Base-by-base conservation (phyloP, 2,329 filamentous ascomycete species). In the Aspergillus jensenii region DNA sequence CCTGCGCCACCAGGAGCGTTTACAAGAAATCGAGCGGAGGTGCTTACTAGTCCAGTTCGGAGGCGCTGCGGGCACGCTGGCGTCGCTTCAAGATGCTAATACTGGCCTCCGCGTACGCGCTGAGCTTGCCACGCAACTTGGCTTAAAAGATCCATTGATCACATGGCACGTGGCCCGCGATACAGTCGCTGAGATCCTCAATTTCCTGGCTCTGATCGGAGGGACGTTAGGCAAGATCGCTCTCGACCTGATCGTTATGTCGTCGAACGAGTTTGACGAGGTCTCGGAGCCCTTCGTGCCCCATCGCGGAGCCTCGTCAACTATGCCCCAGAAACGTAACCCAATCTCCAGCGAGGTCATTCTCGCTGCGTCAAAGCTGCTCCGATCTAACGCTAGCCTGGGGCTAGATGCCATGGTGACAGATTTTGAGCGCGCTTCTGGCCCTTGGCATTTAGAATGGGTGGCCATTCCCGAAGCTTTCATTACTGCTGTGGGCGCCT, bases 381-480 rank as follows among this genome's bases (percentile, higher is more conserved):
- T 85, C 0, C 75, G 82, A 4, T 78, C 81, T 0, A 79, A 84
- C 54, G 81, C 82, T 0, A 74, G 79, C 0, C 69, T 85, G 4
- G 79, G 79, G 0, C 74, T 85, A 1, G 82, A 85, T 61, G 81
- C 75, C 2, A 84, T 85, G 82, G 79, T 85, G 0, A 77, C 78
- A 0, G 83, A 85, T 61, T 84, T 84, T 55, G 83, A 85, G 65
- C 78, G 83, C 2, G 82, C 82, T 1, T 82, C 80, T 9, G 82
- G 83, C 0, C 82, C 82, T 0, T 85, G 83, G 83, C 82, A 85
- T 68, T 68, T 85, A 9, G 83, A 85, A 62, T 86, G 82, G 83
- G 78, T 80, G 3, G 82, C 82, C 7, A 68, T 85, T 0, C 82
- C 82, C 0, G 78, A 81, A 52, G 79, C 77, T 37, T 86, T 85